phyloP scores from a whole-genome alignment of 495 filamentous ascomycete genomes.

The Aspergillus olivimuriae region DNA sequence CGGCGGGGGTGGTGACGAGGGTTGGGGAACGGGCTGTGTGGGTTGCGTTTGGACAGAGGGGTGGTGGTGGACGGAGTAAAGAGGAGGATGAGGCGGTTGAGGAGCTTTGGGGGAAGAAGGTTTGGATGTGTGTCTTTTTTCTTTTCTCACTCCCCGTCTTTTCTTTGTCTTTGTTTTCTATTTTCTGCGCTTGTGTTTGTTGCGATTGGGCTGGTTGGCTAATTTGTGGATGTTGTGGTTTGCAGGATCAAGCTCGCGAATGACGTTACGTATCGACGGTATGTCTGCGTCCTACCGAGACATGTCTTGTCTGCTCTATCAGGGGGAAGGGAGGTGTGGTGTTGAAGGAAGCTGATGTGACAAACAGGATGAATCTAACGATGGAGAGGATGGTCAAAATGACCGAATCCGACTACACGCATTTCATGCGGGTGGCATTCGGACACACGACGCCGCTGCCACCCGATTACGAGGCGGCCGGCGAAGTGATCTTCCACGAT shows the following conservation, averaged over 20 bases:
- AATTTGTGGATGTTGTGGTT: constrained; percentile 1
- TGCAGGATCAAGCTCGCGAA: constrained; percentile 83
- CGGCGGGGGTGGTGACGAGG: constrained; percentile 74
- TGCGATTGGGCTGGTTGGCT: not conserved
- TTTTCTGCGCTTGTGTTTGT: not conserved
- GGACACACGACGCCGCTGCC: constrained; percentile 45
- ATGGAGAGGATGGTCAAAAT: constrained; percentile 78
- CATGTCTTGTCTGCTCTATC: not conserved
- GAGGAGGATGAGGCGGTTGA: constrained; percentile 54
- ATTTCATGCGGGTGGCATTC: constrained; percentile 78
- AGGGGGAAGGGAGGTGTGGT: constrained; percentile 1
- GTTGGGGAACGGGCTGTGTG: constrained; percentile 52
- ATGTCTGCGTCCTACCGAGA: constrained; percentile 16
- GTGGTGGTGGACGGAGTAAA: constrained; percentile 39
- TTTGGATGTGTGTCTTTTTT: constrained; percentile 50
- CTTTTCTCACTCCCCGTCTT: too few relatives aligned
- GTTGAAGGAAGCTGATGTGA: too few relatives aligned
- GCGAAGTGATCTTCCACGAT: constrained; percentile 68
- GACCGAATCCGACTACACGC: constrained; percentile 58
- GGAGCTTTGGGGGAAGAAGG: constrained; percentile 52
- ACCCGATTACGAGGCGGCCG: constrained; percentile 47
- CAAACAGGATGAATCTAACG: constrained; percentile 86
- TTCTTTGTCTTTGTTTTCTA: not conserved
- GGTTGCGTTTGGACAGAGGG: constrained; percentile 65
- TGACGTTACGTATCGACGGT: constrained; percentile 86